phyloP scores from a whole-genome alignment of 257 asterid genomes.

The Perilla frutescens region DNA sequence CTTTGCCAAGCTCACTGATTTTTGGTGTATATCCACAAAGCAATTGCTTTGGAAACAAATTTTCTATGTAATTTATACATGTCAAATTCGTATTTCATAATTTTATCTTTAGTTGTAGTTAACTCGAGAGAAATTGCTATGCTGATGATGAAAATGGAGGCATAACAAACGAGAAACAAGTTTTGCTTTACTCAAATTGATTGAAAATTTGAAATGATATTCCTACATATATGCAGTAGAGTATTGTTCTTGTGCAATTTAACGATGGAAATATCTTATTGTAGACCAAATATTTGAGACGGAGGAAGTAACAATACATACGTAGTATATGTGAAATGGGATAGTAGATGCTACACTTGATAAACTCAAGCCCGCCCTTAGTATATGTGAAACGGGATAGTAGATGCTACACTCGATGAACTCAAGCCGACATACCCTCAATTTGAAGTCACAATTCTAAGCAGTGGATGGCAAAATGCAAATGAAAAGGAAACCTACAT shows the following conservation, averaged over 20 bases:
- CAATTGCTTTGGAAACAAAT: constrained; percentile 27
- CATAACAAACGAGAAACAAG: neutral
- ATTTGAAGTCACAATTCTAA: neutral
- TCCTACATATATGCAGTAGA: too few species aligned
- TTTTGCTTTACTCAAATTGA: too few species aligned
- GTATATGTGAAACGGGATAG: neutral
- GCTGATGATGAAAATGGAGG: neutral
- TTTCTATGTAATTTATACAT: constrained; percentile 32
- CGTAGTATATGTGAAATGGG: neutral
- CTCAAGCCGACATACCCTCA: neutral
- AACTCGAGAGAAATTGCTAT: neutral
- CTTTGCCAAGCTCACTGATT: constrained; percentile 30
- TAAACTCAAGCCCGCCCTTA: neutral
- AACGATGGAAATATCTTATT: too few species aligned
- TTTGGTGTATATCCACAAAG: constrained; percentile 37
- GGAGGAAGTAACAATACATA: too few species aligned
- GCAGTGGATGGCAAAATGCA: neutral
- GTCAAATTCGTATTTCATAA: constrained; percentile 6
- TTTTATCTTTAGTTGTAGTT: constrained; percentile 9
- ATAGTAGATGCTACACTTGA: neutral
- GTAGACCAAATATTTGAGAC: too few species aligned
- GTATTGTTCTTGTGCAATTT: too few species aligned
- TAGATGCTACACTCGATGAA: neutral
- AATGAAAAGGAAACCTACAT: too few species aligned
- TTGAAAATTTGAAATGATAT: too few species aligned